Evolutionary conservation across 768 basidiomycete species (phyloP), one percentile per base, ranked within the genome.

Genomic region (Lactarius sp.): DNA sequence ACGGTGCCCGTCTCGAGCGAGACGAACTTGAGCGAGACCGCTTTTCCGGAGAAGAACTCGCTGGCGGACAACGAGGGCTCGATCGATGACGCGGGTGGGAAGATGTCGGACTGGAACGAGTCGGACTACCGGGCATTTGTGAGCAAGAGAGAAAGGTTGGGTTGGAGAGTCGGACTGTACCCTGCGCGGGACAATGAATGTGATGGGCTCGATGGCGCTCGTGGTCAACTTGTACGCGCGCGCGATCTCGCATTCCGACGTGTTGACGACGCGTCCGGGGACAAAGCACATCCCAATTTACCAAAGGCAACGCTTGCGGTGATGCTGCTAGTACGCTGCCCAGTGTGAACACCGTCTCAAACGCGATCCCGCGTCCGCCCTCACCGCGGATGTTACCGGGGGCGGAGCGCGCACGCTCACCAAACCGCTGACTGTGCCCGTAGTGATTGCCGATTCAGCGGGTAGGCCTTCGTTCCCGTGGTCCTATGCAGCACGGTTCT

Each of bases 71-170:
- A 81, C 6, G 92, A 84, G 16, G 94, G 83, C 70, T 95, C 90
- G 60, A 80, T 74, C 5, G 92, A 92, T 0, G 86, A 86, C 0
- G 94, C 96, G 10, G 92, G 91, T 5, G 97, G 96, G 81, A 85
- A 98, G 74, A 98, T 96, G 74, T 98, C 95, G 14, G 93, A 87
- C 75, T 98, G 96, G 91, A 98, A 98, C 5, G 87, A 85, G 62
- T 98, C 94, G 42, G 94, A 83, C 90, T 94, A 73, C 3, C 27
- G 42, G 6, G 42, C 6, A 33, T n/a, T 14, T 6, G 9, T 52
- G 31, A 6, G 42, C 33, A 3, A 6, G 34, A 37, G 9, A 13
- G 7, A 2, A 10, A 37, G 7, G 36, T 7, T 6, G 36, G 36
- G 36, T 6, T 3, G 36, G 36, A 37, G 36, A 37, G 36, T 37